Conservation (phyloP, 2,329 filamentous ascomycete genomes). For the Ophiocordyceps sinensis region DNA sequence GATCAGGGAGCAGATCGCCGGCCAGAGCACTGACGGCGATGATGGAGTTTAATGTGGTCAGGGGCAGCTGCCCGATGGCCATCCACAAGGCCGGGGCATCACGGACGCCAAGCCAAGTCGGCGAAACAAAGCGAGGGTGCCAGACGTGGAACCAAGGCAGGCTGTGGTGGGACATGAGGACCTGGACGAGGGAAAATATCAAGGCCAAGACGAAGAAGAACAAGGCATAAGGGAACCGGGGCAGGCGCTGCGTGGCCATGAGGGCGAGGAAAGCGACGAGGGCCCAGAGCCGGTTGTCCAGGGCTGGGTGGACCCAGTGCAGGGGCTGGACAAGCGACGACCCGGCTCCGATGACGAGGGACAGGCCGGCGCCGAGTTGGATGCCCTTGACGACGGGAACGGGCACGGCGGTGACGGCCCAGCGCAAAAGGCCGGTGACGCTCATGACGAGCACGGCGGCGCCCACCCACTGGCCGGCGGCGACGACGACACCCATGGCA, state of each 20-base stretch:
- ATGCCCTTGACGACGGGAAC: constrained; percentile 88
- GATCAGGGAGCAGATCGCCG: constrained; percentile 57
- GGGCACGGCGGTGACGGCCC: constrained; percentile 61
- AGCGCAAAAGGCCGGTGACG: constrained; percentile 61
- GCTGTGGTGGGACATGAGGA: constrained; percentile 13
- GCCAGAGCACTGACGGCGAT: constrained; percentile 75
- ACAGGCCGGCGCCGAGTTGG: constrained; percentile 81
- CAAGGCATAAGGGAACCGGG: constrained; percentile 65
- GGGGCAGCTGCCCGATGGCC: constrained; percentile 77
- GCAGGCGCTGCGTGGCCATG: constrained; percentile 49
- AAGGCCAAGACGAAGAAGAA: constrained; percentile 56
- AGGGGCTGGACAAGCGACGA: constrained; percentile 52
- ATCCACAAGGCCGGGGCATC: constrained; percentile 27
- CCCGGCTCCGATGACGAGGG: constrained; percentile 66
- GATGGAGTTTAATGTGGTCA: constrained; percentile 86
- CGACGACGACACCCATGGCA: constrained; percentile 48
- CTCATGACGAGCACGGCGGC: constrained; percentile 62
- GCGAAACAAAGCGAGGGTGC: constrained; percentile 35
- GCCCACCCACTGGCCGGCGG: constrained; percentile 63
- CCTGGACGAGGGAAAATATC: constrained; percentile 39
- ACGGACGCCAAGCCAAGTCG: constrained; percentile 13
- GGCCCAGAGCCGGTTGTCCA: constrained; percentile 70
- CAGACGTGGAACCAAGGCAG: constrained; percentile 44
- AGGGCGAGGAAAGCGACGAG: constrained; percentile 59
- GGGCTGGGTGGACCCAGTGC: constrained; percentile 50